Evolutionary conservation across 768 basidiomycete genomes (phyloP).

Genomic region (Leccinum pellstonianum): DNA sequence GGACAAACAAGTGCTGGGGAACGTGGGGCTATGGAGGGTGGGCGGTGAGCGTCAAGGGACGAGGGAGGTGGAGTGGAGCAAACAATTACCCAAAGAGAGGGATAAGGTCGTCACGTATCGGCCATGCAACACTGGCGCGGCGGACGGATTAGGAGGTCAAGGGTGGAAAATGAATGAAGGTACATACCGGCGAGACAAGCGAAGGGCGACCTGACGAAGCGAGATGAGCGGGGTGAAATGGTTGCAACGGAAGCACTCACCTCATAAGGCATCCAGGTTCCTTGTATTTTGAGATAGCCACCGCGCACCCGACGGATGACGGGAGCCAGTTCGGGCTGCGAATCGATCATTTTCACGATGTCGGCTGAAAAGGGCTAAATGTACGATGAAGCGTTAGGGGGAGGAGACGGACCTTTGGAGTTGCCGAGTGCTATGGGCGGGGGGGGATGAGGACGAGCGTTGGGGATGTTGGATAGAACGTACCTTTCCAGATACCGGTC

Average conservation of each 20-base stretch:
- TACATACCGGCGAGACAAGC: constrained; percentile 73
- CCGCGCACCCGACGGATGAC: constrained; percentile 83
- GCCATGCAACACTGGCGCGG: constrained; percentile 77
- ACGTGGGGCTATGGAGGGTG: constrained; percentile 60
- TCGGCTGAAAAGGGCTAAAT: constrained; percentile 55
- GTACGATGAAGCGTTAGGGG: constrained; percentile 10
- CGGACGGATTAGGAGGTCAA: constrained; percentile 14
- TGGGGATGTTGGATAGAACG: constrained; percentile 7
- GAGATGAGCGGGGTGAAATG: constrained; percentile 20
- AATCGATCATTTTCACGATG: constrained; percentile 91
- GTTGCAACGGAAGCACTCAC: constrained; percentile 37
- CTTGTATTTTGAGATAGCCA: constrained; percentile 89
- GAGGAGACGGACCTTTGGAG: constrained; percentile 64
- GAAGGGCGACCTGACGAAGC: constrained; percentile 64
- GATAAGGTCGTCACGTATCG: constrained; percentile 80
- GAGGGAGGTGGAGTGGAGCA: neutral
- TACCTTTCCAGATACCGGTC: constrained; percentile 96
- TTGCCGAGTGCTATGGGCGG: constrained; percentile 67
- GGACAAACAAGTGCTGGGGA: constrained; percentile 78
- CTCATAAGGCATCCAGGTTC: constrained; percentile 94
- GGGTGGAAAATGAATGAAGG: constrained; percentile 12
- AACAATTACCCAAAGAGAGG: constrained; percentile 79
- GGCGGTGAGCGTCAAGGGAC: constrained; percentile 16
- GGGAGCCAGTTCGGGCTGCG: constrained; percentile 81
- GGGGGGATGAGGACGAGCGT: constrained; percentile 10